These are phyloP conservation scores for Inosperma sp. DNA, from an alignment of 768 basidiomycete genomes.

Conservation along the genomic window DNA sequence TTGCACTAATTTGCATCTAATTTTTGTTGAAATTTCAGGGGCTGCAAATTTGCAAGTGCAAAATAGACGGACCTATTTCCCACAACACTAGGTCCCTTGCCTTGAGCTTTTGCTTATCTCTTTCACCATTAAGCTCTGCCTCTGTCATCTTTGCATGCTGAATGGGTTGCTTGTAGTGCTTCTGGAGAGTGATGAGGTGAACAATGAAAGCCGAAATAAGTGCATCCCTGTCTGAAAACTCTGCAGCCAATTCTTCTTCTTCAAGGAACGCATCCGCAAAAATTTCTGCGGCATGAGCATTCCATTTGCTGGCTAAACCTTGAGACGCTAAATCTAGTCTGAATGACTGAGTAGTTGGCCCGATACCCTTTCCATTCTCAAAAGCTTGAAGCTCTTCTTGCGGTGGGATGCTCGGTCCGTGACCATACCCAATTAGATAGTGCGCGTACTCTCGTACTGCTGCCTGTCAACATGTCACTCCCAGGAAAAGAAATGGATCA, in stretches of 20 bases:
- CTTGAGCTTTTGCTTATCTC: not conserved
- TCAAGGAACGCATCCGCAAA: not conserved
- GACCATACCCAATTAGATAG: not conserved
- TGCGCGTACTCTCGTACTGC: slow-evolving; percentile 1
- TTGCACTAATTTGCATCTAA: too few species aligned
- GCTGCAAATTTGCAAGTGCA: too few species aligned
- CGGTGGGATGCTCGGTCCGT: not conserved
- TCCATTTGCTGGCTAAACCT: not conserved
- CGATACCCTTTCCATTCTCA: not conserved
- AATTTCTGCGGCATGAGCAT: not conserved
- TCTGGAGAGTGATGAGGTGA: not conserved
- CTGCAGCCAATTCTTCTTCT: not conserved
- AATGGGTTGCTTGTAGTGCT: not conserved
- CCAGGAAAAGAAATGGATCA: not conserved
- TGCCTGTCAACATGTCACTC: not conserved
- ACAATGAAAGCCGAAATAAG: not conserved
- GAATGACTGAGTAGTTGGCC: not conserved
- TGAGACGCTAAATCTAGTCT: not conserved
- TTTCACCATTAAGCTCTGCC: not conserved
- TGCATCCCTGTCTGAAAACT: not conserved
- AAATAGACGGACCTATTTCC: not conserved
- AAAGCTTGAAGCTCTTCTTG: not conserved
- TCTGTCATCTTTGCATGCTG: not conserved
- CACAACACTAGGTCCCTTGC: not conserved
- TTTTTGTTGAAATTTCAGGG: too few species aligned